Conservation (phyloP, 345 rosid genomes). For the Gossypium rotundifolium region DNA sequence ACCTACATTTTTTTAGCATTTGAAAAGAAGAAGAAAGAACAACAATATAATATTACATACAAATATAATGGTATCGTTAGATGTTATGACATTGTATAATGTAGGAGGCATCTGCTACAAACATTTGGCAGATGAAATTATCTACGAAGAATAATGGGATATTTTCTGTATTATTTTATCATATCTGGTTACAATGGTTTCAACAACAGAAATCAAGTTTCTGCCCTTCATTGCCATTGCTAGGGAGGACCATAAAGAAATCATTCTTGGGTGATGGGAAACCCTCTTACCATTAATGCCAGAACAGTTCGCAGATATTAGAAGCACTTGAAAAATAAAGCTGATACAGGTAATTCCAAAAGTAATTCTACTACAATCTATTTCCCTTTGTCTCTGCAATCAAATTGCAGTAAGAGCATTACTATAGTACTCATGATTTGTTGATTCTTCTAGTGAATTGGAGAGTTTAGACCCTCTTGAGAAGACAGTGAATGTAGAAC, state of each 20-base stretch:
- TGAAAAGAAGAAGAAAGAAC: neutral
- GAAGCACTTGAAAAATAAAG: neutral
- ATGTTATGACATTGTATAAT: neutral
- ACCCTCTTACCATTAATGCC: neutral
- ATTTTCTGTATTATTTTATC: neutral
- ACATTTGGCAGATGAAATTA: neutral
- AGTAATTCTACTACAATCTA: neutral
- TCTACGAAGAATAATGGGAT: neutral
- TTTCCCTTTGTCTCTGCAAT: conserved; percentile 1
- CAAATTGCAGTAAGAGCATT: neutral
- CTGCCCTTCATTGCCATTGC: neutral
- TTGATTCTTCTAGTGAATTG: conserved; percentile 26
- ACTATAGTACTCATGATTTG: neutral
- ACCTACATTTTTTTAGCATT: neutral
- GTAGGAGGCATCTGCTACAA: neutral
- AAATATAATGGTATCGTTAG: neutral
- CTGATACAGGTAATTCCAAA: neutral
- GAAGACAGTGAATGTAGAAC: conserved; percentile 49
- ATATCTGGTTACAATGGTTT: neutral
- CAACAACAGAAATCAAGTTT: neutral
- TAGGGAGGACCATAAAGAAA: neutral
- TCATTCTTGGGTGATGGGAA: neutral
- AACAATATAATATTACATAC: neutral
- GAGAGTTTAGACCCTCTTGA: conserved; percentile 60
- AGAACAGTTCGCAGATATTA: neutral